These are phyloP conservation scores for Choanephora cucurbitarum DNA, from an alignment of 371 early-diverging fungal genomes.

Conservation along the genomic window DNA sequence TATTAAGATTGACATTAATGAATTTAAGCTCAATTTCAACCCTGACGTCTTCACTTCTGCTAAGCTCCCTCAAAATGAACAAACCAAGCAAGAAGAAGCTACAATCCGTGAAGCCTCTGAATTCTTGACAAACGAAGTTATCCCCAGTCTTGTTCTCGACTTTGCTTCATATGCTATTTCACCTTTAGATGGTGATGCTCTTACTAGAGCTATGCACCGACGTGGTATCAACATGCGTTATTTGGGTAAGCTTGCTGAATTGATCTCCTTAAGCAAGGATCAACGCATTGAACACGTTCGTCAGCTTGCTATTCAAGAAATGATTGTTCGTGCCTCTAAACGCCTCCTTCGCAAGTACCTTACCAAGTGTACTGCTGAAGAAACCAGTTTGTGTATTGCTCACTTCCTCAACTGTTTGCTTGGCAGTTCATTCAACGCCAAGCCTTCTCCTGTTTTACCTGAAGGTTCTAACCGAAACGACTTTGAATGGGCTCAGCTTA, in stretches of 20 bases:
- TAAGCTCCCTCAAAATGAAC: conserved; percentile 34
- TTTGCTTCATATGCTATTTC: conserved; percentile 72
- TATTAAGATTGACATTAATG: conserved; percentile 56
- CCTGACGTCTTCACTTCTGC: conserved; percentile 78
- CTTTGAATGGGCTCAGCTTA: conserved; percentile 56
- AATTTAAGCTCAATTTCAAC: conserved; percentile 78
- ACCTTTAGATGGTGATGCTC: conserved; percentile 80
- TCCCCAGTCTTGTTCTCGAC: conserved; percentile 76
- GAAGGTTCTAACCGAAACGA: conserved; percentile 34
- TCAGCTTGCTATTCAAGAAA: conserved; percentile 71
- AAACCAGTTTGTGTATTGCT: conserved; percentile 67
- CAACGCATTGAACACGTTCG: conserved; percentile 59
- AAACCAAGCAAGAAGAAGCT: conserved; percentile 47
- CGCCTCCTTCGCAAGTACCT: conserved; percentile 76
- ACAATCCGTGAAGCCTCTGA: conserved; percentile 76
- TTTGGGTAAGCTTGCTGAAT: conserved; percentile 73
- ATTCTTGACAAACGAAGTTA: conserved; percentile 70
- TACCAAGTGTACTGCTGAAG: conserved; percentile 53
- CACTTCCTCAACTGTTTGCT: conserved; percentile 86
- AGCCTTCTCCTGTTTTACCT: conserved; percentile 49
- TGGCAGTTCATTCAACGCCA: conserved; percentile 57
- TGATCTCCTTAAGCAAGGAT: conserved; percentile 62
- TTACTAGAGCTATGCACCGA: conserved; percentile 86
- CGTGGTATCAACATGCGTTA: conserved; percentile 98
- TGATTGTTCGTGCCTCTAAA: conserved; percentile 86